Evolutionary conservation across 2,329 filamentous ascomycete genomes (phyloP).

Genomic region (Exophiala sideris): DNA sequence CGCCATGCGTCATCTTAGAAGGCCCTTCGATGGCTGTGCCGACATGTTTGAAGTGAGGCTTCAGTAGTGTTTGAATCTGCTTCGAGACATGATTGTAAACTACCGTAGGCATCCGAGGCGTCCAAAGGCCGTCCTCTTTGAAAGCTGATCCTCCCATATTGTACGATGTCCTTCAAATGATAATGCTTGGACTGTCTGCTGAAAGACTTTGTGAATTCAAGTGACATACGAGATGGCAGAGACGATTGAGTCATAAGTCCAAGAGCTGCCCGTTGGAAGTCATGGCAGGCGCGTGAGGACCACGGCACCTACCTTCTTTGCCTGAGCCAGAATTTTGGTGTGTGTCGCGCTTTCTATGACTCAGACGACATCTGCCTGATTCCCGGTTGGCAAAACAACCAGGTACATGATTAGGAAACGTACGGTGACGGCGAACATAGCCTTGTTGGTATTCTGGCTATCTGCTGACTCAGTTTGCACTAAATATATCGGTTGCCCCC

Average conservation of each 20-base stretch:
- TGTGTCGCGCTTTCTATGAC: neutral
- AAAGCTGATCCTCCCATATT: neutral
- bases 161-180: neutral
- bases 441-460: no score
- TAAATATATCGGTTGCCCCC: no score
- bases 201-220: slow-evolving; percentile 14
- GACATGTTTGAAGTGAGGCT: slow-evolving; percentile 52
- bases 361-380: neutral
- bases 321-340: neutral
- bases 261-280: no score
- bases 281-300: no score
- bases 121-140: neutral
- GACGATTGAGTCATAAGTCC: no score
- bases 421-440: no score
- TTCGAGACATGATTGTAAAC: neutral
- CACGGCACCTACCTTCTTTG: no score
- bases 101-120: neutral
- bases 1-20: slow-evolving; percentile 64
- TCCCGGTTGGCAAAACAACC: no score
- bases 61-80: slow-evolving; percentile 36
- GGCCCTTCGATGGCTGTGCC: slow-evolving; percentile 65
- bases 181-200: slow-evolving; percentile 14
- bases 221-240: no score
- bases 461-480: no score
- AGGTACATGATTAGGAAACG: no score